phyloP scores from a whole-genome alignment of 1,139 yeast species.

The Casaregolazyma lundiana region DNA sequence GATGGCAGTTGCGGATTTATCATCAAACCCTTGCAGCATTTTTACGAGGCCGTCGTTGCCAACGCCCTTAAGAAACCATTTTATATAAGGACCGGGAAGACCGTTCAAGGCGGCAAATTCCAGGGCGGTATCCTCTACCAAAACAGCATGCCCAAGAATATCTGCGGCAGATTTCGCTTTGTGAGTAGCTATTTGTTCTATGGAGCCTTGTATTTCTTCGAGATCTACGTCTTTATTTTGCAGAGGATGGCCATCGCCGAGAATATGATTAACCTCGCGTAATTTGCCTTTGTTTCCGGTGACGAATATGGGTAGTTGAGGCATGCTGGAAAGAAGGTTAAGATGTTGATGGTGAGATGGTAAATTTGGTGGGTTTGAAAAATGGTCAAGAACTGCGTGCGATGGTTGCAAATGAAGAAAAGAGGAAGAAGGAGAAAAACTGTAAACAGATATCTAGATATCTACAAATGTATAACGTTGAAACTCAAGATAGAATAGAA shows the following conservation, averaged over 20 bases:
- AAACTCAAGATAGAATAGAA: too few species aligned
- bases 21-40: slow-evolving; percentile 73
- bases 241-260: slow-evolving; percentile 48
- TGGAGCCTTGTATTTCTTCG: slow-evolving; percentile 86
- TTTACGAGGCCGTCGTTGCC: slow-evolving; percentile 73
- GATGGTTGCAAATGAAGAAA: too few species aligned
- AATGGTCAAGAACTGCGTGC: neutral
- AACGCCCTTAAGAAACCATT: slow-evolving; percentile 77
- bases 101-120: slow-evolving; percentile 76
- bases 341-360: neutral
- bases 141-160: slow-evolving; percentile 62
- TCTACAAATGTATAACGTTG: too few species aligned
- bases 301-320: slow-evolving; percentile 5
- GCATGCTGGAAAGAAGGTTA: neutral
- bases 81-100: slow-evolving; percentile 88
- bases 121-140: slow-evolving; percentile 93
- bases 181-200: slow-evolving; percentile 73
- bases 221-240: slow-evolving; percentile 64
- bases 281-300: slow-evolving; percentile 89
- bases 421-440: too few species aligned
- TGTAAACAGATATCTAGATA: too few species aligned
- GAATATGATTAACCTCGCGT: slow-evolving; percentile 73
- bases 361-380: neutral
- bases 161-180: slow-evolving; percentile 78
- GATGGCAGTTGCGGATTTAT: slow-evolving; percentile 80